Base-by-base conservation (phyloP, 2,329 filamentous ascomycete genomes). In the Pseudogymnoascus sp. region DNA sequence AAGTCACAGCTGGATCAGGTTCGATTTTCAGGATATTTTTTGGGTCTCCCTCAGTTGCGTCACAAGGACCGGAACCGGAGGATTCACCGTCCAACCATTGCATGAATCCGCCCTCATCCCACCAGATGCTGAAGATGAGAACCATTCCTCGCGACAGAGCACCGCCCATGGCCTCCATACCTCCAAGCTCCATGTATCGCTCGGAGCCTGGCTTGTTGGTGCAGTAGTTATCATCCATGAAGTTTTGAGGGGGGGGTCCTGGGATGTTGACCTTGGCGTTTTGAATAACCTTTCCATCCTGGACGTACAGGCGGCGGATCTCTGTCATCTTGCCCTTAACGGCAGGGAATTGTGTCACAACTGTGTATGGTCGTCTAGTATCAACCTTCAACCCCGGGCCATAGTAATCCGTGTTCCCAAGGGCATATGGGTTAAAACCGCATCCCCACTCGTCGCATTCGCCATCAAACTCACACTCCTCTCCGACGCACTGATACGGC, bases 91-190 rank as follows among this genome's bases (percentile, higher is more conserved):
- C 81, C 8, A 85, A 74, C 82, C 82, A 85, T 44, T 78, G 76
- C 82, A 85, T 84, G 63, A 76, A 79, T 44, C 76, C 76, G 10
- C 74, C 68, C 10, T 76, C 73, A 63, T 83, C 80, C 72, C 80
- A 81, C 82, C 82, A 84, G 64, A 85, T 76, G 68, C 76, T 77
- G 65, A 84, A 75, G 10, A 77, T 75, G 26, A 83, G 72, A 1
- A 82, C 80, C 80, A 82, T 82, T 54, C 78, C 79, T 11, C 79
- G 73, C 21, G 67, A 71, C 61, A 82, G 69, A 0, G 79, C 74
- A 21, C 75, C 74, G 3, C 78, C 78, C 76, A 80, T 79, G 13
- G 70, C 74, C 63, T 72, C 72, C 59, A 74, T 74, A 5, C 72
- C 78, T 21, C 78, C 78, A 1, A 78, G 67, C 1, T 69, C 68